Evolutionary conservation across 225 moss, liverwort and hornwort genomes (phyloP).

Genomic region (Straminergon stramineum): DNA sequence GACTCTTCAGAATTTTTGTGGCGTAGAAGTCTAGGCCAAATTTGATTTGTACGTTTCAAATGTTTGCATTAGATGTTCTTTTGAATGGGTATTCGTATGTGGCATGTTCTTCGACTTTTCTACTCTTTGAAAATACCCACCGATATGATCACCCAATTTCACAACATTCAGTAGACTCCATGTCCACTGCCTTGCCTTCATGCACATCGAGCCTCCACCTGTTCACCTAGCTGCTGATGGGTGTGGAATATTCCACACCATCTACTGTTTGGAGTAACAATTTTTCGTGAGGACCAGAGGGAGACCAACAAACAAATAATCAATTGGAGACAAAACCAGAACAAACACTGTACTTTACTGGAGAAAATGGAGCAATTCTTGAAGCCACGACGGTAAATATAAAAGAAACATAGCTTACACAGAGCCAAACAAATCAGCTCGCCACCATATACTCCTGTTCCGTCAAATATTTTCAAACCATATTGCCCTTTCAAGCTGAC

Average conservation of each 20-base stretch:
- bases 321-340: neutral
- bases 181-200: too few species aligned
- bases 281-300: neutral
- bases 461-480: neutral
- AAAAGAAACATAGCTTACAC: neutral
- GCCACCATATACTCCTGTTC: neutral
- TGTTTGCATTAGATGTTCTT: neutral
- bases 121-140: neutral
- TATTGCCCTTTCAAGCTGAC: neutral
- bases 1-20: neutral
- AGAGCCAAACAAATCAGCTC: neutral
- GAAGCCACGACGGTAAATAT: neutral
- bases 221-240: too few species aligned
- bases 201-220: too few species aligned
- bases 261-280: too few species aligned
- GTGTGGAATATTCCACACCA: too few species aligned
- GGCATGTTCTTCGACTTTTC: neutral
- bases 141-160: too few species aligned
- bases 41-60: neutral
- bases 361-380: neutral
- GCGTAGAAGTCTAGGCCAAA: neutral
- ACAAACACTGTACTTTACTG: neutral
- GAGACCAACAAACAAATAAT: neutral
- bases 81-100: neutral
- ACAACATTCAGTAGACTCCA: too few species aligned